Conservation (phyloP, 257 asterid genomes). For the Nicotiana otophora region DNA sequence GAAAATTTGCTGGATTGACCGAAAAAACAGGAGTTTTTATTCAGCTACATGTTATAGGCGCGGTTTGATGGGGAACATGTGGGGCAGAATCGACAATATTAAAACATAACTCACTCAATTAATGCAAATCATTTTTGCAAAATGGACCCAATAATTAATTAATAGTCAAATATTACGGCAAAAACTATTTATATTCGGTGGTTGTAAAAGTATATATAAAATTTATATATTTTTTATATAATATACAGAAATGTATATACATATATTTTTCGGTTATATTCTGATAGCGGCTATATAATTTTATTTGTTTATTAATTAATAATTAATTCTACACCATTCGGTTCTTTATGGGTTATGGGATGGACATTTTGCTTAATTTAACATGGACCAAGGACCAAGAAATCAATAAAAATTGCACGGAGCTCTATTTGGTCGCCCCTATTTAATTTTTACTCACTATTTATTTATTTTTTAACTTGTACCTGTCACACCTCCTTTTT, state of each 20-base stretch:
- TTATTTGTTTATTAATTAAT: no score
- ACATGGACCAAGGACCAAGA: background rate
- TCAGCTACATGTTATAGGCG: background rate
- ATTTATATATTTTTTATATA: no score
- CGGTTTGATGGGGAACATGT: constrained; percentile 1
- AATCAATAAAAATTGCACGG: background rate
- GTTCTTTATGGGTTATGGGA: background rate
- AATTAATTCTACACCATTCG: background rate
- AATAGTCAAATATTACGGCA: no score
- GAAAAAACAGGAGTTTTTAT: background rate
- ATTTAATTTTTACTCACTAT: no score
- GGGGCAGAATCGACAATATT: background rate
- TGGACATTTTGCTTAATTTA: background rate
- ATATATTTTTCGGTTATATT: no score
- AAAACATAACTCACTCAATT: background rate
- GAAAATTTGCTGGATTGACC: background rate
- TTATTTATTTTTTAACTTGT: no score
- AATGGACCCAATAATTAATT: background rate
- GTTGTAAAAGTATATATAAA: no score
- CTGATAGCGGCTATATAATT: accelerated
- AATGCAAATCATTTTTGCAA: background rate
- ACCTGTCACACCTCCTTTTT: no score
- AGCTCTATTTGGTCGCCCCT: no score
- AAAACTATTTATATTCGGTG: no score
- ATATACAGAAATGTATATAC: no score